Evolutionary conservation across 208 protist species (phyloP), one percentile per base, ranked within the genome.

Genomic region (Trypanosoma platydactyli): DNA sequence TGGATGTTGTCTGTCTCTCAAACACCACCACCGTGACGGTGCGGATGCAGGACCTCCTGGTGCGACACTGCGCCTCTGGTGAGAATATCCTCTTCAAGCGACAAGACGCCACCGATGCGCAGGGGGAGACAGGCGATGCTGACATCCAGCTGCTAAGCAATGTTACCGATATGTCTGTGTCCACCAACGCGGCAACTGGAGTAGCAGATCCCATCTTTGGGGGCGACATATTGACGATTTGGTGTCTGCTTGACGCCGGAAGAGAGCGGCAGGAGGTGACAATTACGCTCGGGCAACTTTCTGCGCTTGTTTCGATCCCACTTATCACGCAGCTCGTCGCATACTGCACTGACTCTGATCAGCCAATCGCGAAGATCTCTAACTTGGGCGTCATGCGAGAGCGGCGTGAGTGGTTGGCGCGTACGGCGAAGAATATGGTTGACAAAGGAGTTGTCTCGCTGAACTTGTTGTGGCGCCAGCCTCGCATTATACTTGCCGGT

Each of bases 381-480:
- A 80, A 71, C 44, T 68, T 95, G n/a, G 85, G 87, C 9, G 82
- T 91, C 27, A 94, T 94, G 87, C 75, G 76, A 20, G 87, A 92
- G 77, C 81, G 86, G 62, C 80, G 88, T 7, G 81, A 74, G 54
- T 86, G 87, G 53, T 70, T 92, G 54, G 80, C 81, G 25, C 68
- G 66, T 0, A 74, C 78, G 38, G 86, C 86, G 29, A 62, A 80
- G 53, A 44, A 82, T 20, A 85, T 91, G 72, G 75, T 86, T 1
- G 68, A 85, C 42, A 81, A 57, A 48, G 77, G 70, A 3, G 50
- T 68, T 20, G 55, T 91, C 20, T 66, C 67, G 13, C n/a, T 92
- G 1, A 71, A 88, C 46, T 64, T 93, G 25, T 58, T 89, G 44
- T 95, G 89, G 83, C 83, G 74, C 22, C 82, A 88, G 68, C 86